phyloP scores from a whole-genome alignment of 768 basidiomycete genomes.

The Hericium rajendrae region DNA sequence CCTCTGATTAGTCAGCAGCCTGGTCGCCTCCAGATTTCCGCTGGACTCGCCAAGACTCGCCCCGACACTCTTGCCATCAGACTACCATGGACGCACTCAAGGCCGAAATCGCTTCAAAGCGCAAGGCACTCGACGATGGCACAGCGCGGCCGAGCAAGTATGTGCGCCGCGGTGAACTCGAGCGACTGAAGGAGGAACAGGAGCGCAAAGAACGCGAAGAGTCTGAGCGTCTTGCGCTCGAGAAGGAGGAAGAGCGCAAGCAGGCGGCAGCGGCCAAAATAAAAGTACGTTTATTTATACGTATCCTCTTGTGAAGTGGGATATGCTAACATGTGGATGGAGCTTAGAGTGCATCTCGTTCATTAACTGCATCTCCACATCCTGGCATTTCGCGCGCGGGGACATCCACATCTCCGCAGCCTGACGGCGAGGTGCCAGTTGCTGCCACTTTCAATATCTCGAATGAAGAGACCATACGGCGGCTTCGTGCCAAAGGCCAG shows the following conservation, averaged over 20 bases:
- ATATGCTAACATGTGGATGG: constrained; percentile 12
- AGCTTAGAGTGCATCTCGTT: constrained; percentile 10
- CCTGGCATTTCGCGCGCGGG: constrained; percentile 14
- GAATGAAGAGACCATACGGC: constrained; percentile 83
- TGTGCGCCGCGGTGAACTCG: constrained; percentile 85
- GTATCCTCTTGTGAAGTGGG: background rate
- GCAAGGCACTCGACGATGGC: constrained; percentile 59
- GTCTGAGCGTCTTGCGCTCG: constrained; percentile 5
- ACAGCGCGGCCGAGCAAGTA: constrained; percentile 68
- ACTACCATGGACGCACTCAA: constrained; percentile 78
- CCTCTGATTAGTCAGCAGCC: background rate
- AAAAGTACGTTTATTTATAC: constrained; percentile 23
- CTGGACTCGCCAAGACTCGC: background rate
- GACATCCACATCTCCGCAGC: constrained; percentile 35
- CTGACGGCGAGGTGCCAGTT: constrained; percentile 22
- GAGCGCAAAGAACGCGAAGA: constrained; percentile 13
- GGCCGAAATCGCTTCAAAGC: constrained; percentile 80
- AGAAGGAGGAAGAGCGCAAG: constrained; percentile 11
- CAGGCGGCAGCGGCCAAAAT: constrained; percentile 25
- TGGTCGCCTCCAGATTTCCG: background rate
- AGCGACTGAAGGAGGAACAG: constrained; percentile 12
- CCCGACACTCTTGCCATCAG: background rate
- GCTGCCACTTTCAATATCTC: constrained; percentile 68
- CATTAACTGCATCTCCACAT: constrained; percentile 14
- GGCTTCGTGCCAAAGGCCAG: constrained; percentile 85